Conservation (phyloP, 805 yeast genomes). For the Priceomyces carsonii region DNA sequence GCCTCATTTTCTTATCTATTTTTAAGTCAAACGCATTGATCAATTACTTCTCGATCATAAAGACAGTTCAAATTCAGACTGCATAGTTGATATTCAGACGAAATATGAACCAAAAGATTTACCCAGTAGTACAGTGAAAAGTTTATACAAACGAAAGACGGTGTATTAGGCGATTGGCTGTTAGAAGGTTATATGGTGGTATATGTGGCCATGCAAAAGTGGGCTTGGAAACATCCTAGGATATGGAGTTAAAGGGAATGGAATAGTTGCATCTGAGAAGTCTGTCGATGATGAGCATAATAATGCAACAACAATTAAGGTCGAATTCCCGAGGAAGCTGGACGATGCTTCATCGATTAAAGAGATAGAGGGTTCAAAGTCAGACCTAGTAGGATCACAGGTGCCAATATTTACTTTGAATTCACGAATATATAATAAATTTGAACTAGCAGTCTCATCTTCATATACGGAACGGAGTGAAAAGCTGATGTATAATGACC, state of each 20-base stretch:
- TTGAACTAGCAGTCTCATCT: slow-evolving; percentile 9
- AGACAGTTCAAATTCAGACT: too few species aligned
- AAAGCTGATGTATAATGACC: slow-evolving; percentile 6
- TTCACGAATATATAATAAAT: slow-evolving; percentile 12
- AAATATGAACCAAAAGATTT: too few species aligned
- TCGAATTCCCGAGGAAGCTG: slow-evolving; percentile 25
- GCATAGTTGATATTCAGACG: too few species aligned
- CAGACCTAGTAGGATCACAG: slow-evolving; percentile 10
- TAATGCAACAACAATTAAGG: slow-evolving; percentile 8
- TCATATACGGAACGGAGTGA: slow-evolving; percentile 1
- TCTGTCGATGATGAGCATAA: background rate
- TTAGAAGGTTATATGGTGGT: too few species aligned
- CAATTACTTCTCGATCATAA: too few species aligned
- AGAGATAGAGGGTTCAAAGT: slow-evolving; percentile 11
- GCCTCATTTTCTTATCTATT: slow-evolving; percentile 2
- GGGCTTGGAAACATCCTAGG: slow-evolving; percentile 40
- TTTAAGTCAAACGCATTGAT: too few species aligned
- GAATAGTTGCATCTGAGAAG: slow-evolving; percentile 9
- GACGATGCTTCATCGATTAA: slow-evolving; percentile 17
- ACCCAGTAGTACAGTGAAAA: too few species aligned
- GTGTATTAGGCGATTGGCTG: too few species aligned
- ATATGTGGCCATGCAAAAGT: slow-evolving; percentile 44
- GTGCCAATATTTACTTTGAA: slow-evolving; percentile 8
- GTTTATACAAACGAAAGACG: too few species aligned
- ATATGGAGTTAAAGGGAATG: slow-evolving; percentile 45